A percentile compares a stretch with the other conserved stretches of the same genome.
phyloP scores from a whole-genome alignment of 371 early-diverging fungal species.

The Lichtheimia hyalospora region DNA sequence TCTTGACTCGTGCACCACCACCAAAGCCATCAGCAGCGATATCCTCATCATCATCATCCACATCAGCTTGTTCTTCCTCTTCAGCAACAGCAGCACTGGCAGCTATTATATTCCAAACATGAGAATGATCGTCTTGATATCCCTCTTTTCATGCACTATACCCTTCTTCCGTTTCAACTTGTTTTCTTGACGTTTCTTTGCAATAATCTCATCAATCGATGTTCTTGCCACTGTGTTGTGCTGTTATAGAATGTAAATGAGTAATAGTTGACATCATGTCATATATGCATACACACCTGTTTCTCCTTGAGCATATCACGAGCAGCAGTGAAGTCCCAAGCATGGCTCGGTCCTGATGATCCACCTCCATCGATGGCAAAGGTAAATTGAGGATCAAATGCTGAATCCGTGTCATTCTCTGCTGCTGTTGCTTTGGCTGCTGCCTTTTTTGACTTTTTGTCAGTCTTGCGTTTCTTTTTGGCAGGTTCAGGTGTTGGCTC shows the following conservation, averaged over 20 bases:
- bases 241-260: conserved; percentile 1
- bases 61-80: conserved; percentile 28
- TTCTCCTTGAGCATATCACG: conserved; percentile 69
- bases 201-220: conserved; percentile 73
- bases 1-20: conserved; percentile 49
- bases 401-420: conserved; percentile 42
- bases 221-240: conserved; percentile 27
- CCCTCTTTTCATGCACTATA: conserved; percentile 24
- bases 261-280: not conserved
- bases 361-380: conserved; percentile 77
- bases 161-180: conserved; percentile 41
- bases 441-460: conserved; percentile 31
- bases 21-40: conserved; percentile 60
- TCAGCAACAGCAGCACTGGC: conserved; percentile 31
- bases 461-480: conserved; percentile 18
- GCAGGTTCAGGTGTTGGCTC: conserved; percentile 14
- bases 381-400: conserved; percentile 69
- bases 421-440: conserved; percentile 21
- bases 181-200: conserved; percentile 51
- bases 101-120: conserved; percentile 10
- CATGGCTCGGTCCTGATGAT: conserved; percentile 51
- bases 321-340: conserved; percentile 85
- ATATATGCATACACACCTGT: conserved; percentile 31
- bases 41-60: conserved; percentile 49
- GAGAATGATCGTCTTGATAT: not conserved